Base-by-base conservation (phyloP, 108 stramenopile genomes). In the Cyclotella baltica region DNA sequence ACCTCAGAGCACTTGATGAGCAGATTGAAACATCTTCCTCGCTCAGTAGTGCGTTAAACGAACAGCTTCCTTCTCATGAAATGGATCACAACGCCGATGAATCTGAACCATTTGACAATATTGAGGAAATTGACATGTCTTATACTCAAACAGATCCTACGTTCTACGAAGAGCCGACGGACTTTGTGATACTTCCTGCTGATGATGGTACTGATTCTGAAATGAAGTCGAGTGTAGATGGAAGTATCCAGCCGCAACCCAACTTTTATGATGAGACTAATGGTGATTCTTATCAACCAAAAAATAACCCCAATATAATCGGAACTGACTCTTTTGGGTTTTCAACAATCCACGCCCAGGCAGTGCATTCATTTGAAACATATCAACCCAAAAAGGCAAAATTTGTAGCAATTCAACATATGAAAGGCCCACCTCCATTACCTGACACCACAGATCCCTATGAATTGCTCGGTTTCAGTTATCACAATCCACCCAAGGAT, bases 361-460 rank as follows among this genome's bases (percentile, higher is more conserved):
- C 23, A n/a, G 25, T 27, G 20, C 22, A 55, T 23, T 55, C 55
- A 25, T 55, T 55, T 25, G 55, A 55, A 55, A 55, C 20, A 10
- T 25, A n/a, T 1, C 55, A 55, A 55, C 55, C 55, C 22, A n/a
- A 25, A 36, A 62, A 3, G 20, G 15, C 18, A 36, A 31, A 25
- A 29, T 13, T 50, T 11, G n/a, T 33, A 15, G 55, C 59, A 16
- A 77, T 77, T 51, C 57, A 58, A 50, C 56, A 70, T 20, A 33
- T 55, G 27, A 68, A 35, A 67, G 58, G 46, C 15, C 40, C 55
- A 4, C 69, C 70, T 20, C 48, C 43, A 64, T 62, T 82, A 40
- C 81, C 81, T 28, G 69, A 80, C 67, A 77, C 78, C 19, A 80
- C 40, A 38, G 84, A 85, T 69, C 80, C 84, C 8, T 81, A 77